These are phyloP conservation scores for Funneliformis geosporum DNA, from an alignment of 192 early-diverging fungal species.

Conservation along the genomic window DNA sequence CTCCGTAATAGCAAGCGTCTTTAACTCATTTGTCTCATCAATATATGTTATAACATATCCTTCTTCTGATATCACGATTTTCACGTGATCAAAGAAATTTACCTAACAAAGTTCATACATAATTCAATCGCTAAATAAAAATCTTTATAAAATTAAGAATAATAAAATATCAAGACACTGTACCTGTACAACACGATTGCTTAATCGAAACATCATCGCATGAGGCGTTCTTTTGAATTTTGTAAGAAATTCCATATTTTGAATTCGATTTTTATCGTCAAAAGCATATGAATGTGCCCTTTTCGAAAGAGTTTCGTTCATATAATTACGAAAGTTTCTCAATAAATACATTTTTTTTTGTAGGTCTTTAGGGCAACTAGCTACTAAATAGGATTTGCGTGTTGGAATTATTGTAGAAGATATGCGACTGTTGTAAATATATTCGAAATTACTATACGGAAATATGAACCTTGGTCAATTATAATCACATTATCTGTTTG, in stretches of 20 bases:
- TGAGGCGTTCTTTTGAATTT: conserved; percentile 66
- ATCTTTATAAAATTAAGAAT: neutral
- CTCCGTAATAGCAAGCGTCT: neutral
- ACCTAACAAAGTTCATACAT: conserved; percentile 42
- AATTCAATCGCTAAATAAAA: neutral
- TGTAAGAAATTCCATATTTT: conserved; percentile 57
- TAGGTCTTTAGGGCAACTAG: conserved; percentile 50
- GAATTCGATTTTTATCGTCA: neutral
- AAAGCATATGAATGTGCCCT: conserved; percentile 20
- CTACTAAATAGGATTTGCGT: conserved; percentile 37
- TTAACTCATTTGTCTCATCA: conserved; percentile 35
- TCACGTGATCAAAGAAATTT: conserved; percentile 76
- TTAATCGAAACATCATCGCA: conserved; percentile 67
- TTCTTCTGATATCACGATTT: conserved; percentile 60
- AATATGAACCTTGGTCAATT: neutral
- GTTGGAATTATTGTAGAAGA: neutral
- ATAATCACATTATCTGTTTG: neutral
- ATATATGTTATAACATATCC: conserved; percentile 63
- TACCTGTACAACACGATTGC: conserved; percentile 71
- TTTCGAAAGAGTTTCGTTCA: conserved; percentile 56
- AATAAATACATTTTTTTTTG: conserved; percentile 65
- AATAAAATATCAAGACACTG: conserved; percentile 4
- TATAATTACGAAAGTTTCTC: conserved; percentile 61
- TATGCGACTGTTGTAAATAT: conserved; percentile 28
- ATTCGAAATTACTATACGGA: conserved; percentile 36